Percentiles rank a stretch among this genome's conserved stretches.
Conservation (phyloP, 2,329 filamentous ascomycete species). For the Pyrenophora teres region DNA sequence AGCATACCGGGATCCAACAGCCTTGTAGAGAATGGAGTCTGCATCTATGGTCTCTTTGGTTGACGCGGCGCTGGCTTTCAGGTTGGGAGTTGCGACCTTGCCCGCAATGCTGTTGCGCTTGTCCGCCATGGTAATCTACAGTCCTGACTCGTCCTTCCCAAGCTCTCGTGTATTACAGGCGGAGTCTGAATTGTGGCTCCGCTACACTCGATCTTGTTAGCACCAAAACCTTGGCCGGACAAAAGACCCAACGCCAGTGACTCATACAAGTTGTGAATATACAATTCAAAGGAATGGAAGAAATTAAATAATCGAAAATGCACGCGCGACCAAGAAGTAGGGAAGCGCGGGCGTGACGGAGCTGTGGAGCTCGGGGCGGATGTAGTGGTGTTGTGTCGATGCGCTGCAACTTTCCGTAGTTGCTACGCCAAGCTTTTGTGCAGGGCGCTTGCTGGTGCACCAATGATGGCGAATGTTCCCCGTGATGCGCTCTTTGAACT, state of each 20-base stretch:
- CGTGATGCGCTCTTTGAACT: neutral
- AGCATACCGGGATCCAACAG: slow-evolving; percentile 65
- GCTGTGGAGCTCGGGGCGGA: slow-evolving; percentile 19
- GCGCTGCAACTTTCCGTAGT: slow-evolving; percentile 18
- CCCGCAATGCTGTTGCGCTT: slow-evolving; percentile 62
- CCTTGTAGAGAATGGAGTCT: slow-evolving; percentile 61
- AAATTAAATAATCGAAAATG: slow-evolving; percentile 34
- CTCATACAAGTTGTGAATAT: slow-evolving; percentile 45
- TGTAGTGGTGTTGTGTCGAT: slow-evolving; percentile 21
- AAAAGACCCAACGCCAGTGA: slow-evolving; percentile 38
- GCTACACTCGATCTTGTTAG: slow-evolving; percentile 16
- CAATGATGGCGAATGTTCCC: slow-evolving; percentile 8
- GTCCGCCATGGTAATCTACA: slow-evolving; percentile 57
- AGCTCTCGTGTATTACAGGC: slow-evolving; percentile 45
- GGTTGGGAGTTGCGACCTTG: slow-evolving; percentile 57
- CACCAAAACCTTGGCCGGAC: slow-evolving; percentile 16
- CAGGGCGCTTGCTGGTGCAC: slow-evolving; percentile 18
- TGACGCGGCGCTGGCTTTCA: slow-evolving; percentile 50
- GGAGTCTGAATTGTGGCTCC: slow-evolving; percentile 10
- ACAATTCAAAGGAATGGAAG: slow-evolving; percentile 49
- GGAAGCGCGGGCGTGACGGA: slow-evolving; percentile 27
- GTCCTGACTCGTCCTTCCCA: slow-evolving; percentile 54
- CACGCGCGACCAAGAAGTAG: slow-evolving; percentile 31
- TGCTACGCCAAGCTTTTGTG: slow-evolving; percentile 21
- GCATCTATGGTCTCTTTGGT: slow-evolving; percentile 54